These are phyloP conservation scores for Chenopodium suecicum DNA, from an alignment of 148 eudicot genomes.

Conservation along the genomic window DNA sequence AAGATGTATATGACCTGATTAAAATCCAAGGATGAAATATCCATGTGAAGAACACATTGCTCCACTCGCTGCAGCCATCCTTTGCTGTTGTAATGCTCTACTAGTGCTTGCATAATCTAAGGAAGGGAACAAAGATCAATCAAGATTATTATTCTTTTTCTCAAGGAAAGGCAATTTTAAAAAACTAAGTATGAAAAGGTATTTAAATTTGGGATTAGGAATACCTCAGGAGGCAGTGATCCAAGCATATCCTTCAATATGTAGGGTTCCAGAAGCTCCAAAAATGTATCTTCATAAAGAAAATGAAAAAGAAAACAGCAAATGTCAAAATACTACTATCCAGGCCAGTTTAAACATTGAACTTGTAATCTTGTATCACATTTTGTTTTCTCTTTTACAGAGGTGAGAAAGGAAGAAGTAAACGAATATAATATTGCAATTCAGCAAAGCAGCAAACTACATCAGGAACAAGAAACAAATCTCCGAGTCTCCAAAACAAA, in stretches of 20 bases:
- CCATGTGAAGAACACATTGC: conserved; percentile 98
- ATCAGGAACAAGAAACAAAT: neutral
- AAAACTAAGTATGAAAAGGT: neutral
- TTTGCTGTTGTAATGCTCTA: conserved; percentile 83
- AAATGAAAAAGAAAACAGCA: conserved; percentile 23
- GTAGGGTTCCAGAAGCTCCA: conserved; percentile 98
- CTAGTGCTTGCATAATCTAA: conserved; percentile 97
- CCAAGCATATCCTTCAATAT: conserved; percentile 98
- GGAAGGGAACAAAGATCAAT: conserved; percentile 15
- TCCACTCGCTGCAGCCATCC: conserved; percentile 98
- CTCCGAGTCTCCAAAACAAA: neutral
- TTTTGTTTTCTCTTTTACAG: neutral
- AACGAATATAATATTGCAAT: neutral
- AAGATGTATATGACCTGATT: conserved; percentile 62
- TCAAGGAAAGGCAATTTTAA: neutral
- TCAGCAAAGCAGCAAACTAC: neutral
- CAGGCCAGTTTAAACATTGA: neutral
- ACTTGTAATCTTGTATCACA: neutral
- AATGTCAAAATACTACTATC: neutral
- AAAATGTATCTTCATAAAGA: conserved; percentile 65
- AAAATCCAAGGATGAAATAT: conserved; percentile 93
- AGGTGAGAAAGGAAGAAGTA: neutral
- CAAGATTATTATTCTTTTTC: neutral
- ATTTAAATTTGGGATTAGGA: neutral
- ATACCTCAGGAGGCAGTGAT: conserved; percentile 91